These are phyloP conservation scores for Casuarina cunninghamiana DNA, from an alignment of 306 rosid species.

Conservation along the genomic window DNA sequence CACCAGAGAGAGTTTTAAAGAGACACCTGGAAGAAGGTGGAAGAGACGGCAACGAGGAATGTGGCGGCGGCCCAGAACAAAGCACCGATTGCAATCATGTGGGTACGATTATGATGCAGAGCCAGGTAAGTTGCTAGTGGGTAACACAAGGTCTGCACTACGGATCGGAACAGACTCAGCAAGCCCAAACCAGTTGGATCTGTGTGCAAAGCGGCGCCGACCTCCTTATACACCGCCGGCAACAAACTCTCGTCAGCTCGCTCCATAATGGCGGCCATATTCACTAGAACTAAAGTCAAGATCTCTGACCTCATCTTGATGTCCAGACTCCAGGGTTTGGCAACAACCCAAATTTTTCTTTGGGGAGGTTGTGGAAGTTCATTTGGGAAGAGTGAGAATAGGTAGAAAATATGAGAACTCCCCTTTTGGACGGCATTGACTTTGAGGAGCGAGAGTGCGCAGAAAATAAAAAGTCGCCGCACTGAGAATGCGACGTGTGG, in stretches of 20 bases:
- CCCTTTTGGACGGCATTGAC: not conserved
- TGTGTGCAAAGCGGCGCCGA: slow-evolving; percentile 63
- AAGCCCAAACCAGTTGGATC: slow-evolving; percentile 85
- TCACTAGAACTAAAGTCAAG: slow-evolving; percentile 59
- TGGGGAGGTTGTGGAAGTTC: not conserved
- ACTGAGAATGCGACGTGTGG: too few species aligned
- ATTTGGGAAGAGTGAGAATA: too few species aligned
- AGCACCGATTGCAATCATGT: slow-evolving; percentile 67
- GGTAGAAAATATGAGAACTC: too few species aligned
- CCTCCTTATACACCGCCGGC: slow-evolving; percentile 83
- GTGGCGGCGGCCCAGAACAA: slow-evolving; percentile 78
- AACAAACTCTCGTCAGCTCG: slow-evolving; percentile 70
- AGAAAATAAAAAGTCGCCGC: too few species aligned
- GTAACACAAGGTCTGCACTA: slow-evolving; percentile 70
- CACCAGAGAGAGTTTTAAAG: not conserved
- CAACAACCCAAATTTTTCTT: not conserved
- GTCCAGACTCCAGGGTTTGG: too few species aligned
- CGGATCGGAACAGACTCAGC: slow-evolving; percentile 70
- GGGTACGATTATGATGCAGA: slow-evolving; percentile 68
- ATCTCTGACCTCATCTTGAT: slow-evolving; percentile 54
- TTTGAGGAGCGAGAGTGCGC: too few species aligned
- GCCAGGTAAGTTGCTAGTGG: slow-evolving; percentile 77
- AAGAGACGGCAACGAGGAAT: slow-evolving; percentile 61
- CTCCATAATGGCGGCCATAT: slow-evolving; percentile 71
- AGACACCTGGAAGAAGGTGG: slow-evolving; percentile 64